Evolutionary conservation across 2,329 filamentous ascomycete species (phyloP), one percentile per base, ranked within the genome.

Genomic region (Trichoderma asperellum): DNA sequence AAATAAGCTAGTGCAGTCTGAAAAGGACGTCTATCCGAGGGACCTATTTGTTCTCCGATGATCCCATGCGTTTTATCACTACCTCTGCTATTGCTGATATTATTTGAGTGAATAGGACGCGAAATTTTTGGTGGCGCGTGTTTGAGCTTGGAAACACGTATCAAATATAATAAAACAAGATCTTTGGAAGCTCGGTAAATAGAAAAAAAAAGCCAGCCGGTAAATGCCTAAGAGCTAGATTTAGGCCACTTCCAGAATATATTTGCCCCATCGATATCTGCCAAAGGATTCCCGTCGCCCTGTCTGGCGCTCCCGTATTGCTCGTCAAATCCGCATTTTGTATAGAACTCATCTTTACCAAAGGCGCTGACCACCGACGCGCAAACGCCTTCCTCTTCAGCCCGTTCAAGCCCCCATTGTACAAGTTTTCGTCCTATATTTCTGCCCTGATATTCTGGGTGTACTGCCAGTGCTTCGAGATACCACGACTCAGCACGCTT

Each of bases 401-500:
- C 59, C 1, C n/a, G 18, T 12, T 52, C 29, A 4, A 62, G 59
- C 14, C 59, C 59, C 59, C 59, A 62, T 52, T 52, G 59, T 5
- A 40, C 6, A 8, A 62, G 59, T 21, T 49, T 62, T 4, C 59
- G 29, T 0, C 59, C 59, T 11, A 62, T 34, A 2, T 49, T 34
- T 62, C 16, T 34, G 11, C 59, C 40, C 8, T 62, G 59, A 14
- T 21, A 63, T 18, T 52, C 60, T 18, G 60, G 43, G 0, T 29
- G 29, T 2, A 63, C 43, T 37, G 60, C 43, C 18, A 52, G 18
- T 2, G n/a, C 60, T 24, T 63, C 60, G 5, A 52, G 60, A 27
- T 52, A 63, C 60, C 43, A 63, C 7, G 60, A 63, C 27, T 63
- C 60, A 12, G 29, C 60, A 11, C 60, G 60, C 8, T 63, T 53